phyloP scores from a whole-genome alignment of 257 asterid species.

The Solanum habrochaites region DNA sequence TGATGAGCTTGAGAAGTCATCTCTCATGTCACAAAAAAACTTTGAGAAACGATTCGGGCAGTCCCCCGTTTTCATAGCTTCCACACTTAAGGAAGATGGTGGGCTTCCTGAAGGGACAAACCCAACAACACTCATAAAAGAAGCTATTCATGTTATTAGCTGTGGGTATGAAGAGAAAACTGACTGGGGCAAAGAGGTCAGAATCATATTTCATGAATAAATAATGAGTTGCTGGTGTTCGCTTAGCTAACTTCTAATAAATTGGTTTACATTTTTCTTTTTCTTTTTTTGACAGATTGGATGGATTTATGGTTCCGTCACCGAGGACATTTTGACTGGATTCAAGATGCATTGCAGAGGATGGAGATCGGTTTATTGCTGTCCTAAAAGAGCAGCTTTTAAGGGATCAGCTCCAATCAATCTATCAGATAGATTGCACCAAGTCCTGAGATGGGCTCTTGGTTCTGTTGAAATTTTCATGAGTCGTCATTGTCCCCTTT shows the following conservation, averaged over 20 bases:
- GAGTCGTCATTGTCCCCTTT: conserved; percentile 85
- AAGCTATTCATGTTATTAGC: conserved; percentile 85
- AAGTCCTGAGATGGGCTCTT: conserved; percentile 88
- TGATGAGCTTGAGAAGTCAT: conserved; percentile 76
- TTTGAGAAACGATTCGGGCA: conserved; percentile 75
- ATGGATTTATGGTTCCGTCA: conserved; percentile 79
- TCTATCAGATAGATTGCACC: conserved; percentile 79
- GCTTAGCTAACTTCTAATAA: neutral
- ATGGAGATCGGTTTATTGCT: conserved; percentile 69
- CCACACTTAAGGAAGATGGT: conserved; percentile 76
- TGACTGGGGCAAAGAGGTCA: conserved; percentile 87
- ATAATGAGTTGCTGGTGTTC: neutral
- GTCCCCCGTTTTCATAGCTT: conserved; percentile 71
- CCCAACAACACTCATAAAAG: conserved; percentile 49
- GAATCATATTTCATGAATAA: neutral
- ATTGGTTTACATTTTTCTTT: neutral
- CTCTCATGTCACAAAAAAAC: conserved; percentile 81
- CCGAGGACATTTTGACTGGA: conserved; percentile 80
- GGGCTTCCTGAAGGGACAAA: conserved; percentile 71
- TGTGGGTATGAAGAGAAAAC: conserved; percentile 87
- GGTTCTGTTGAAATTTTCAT: conserved; percentile 85
- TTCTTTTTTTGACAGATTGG: conserved; percentile 44
- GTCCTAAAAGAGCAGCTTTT: conserved; percentile 70
- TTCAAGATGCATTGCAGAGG: conserved; percentile 95
- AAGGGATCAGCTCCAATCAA: conserved; percentile 90